These are phyloP conservation scores for Dictyostelium intermedium DNA, from an alignment of 78 protist genomes.

Conservation along the genomic window DNA sequence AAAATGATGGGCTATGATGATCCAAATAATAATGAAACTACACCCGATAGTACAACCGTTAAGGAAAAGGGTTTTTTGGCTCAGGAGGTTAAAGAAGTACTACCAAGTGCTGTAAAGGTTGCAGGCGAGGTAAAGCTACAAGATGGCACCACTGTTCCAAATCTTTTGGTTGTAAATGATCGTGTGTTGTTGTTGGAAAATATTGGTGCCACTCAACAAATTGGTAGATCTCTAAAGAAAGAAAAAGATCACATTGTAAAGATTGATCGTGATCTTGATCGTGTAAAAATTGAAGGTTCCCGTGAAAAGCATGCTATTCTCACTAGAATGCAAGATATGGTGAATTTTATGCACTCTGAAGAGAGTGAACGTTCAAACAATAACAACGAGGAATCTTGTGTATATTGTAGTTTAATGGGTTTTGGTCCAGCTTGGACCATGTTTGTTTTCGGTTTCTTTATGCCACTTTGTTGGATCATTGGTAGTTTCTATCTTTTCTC, in stretches of 20 bases:
- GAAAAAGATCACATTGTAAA: constrained; percentile 68
- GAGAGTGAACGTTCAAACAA: constrained; percentile 6
- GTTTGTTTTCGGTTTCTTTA: constrained; percentile 69
- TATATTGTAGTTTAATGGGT: constrained; percentile 71
- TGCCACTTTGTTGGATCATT: constrained; percentile 62
- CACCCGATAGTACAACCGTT: background rate
- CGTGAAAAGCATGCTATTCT: constrained; percentile 49
- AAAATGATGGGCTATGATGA: constrained; percentile 56
- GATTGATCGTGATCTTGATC: constrained; percentile 58
- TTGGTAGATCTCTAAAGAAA: constrained; percentile 47
- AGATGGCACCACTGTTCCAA: constrained; percentile 38
- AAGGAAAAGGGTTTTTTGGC: constrained; percentile 75
- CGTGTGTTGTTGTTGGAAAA: constrained; percentile 63
- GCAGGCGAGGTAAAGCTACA: constrained; percentile 57
- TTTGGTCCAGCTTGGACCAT: constrained; percentile 78
- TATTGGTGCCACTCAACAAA: constrained; percentile 82
- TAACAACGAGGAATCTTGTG: constrained; percentile 43
- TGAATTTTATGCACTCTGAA: constrained; percentile 60
- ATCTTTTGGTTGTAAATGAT: constrained; percentile 81
- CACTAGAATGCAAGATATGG: constrained; percentile 66
- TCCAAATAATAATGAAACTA: background rate
- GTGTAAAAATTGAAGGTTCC: constrained; percentile 58
- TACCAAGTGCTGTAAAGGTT: constrained; percentile 74
- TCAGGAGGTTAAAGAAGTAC: constrained; percentile 61
- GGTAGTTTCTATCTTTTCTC: constrained; percentile 67